Evolutionary conservation across 176 grass and related monocot genomes (phyloP).

Genomic region (Lolium perenne): DNA sequence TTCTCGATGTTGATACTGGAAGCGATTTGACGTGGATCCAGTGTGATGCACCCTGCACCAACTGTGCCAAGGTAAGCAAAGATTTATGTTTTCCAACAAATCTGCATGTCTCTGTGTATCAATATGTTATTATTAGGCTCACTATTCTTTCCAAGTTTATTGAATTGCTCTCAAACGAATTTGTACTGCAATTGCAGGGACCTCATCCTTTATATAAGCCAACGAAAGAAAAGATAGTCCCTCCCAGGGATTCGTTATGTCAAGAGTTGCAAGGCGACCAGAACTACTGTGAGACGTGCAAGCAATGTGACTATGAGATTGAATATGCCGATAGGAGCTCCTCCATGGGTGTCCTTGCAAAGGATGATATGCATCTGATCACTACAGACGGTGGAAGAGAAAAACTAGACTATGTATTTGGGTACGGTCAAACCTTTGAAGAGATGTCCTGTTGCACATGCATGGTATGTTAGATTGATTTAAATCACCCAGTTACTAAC

Average conservation of each 20-base stretch:
- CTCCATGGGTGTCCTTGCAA: conserved; percentile 93
- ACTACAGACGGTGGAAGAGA: conserved; percentile 65
- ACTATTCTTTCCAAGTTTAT: conserved; percentile 26
- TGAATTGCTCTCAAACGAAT: background rate
- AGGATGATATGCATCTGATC: conserved; percentile 82
- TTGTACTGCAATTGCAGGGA: conserved; percentile 50
- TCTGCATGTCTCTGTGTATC: background rate
- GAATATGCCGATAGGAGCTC: conserved; percentile 97
- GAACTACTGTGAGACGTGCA: conserved; percentile 81
- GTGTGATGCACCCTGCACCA: conserved; percentile 94
- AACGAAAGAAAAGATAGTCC: conserved; percentile 81
- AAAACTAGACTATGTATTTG: conserved; percentile 89
- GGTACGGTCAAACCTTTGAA: conserved; percentile 55
- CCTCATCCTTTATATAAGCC: conserved; percentile 95
- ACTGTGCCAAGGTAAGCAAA: conserved; percentile 84
- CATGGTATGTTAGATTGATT: conserved; percentile 19
- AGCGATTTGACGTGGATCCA: conserved; percentile 98
- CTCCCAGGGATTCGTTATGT: conserved; percentile 74
- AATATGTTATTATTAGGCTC: background rate
- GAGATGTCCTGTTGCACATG: conserved; percentile 17
- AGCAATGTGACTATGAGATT: conserved; percentile 97
- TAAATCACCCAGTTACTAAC: conserved; percentile 25
- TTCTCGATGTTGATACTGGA: conserved; percentile 96
- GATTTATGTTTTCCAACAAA: background rate
- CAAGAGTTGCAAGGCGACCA: conserved; percentile 86